Base-by-base conservation (phyloP, 78 protist genomes). In the Dictyostelium intermedium region DNA sequence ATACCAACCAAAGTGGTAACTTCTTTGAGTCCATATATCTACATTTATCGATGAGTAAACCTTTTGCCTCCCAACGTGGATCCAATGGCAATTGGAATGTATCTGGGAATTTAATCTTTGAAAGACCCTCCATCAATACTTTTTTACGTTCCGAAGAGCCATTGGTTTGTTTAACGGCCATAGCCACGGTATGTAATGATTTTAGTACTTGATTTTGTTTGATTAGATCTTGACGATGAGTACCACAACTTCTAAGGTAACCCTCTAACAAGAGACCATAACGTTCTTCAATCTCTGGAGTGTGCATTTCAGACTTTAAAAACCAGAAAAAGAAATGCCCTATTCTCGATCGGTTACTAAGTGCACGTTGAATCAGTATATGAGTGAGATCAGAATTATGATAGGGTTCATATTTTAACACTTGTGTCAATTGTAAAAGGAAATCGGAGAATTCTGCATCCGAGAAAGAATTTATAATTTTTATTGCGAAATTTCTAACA, bases 201-300 rank as follows among this genome's bases (percentile, higher is more conserved):
- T 83, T 85, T 5, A 94, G 5, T 1, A 94, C 92, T n/a, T 78
- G 73, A 35, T 84, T 78, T 73, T 95, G 97, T 39, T 87, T 95
- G 8, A 69, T 34, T 14, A 95, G 39, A 20, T 95, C 97, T 34
- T 81, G 76, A 32, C 95, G 47, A 72, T 84, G 91, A 13, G 91
- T 43, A 25, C 98, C 98, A 83, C 97, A 96, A n/a, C 96, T 82
- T 14, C 95, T 53, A 25, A 98, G 84, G 39, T 97, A 98, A 30
- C 97, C 99, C 79, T 98, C 98, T 11, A 98, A 60, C 3, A 97
- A n/a, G 8, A 98, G 63, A 5, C 99, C 99, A 87, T 93, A 98
- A n/a, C 99, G 85, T 85, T 98, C 99, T 30, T 78, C 53, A 61
- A 96, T 83, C 41, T 91, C 95, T 1, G 96, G 91, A 16, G 91